Conservation (phyloP, 2,329 filamentous ascomycete species). For the Tolypocladium sp. region DNA sequence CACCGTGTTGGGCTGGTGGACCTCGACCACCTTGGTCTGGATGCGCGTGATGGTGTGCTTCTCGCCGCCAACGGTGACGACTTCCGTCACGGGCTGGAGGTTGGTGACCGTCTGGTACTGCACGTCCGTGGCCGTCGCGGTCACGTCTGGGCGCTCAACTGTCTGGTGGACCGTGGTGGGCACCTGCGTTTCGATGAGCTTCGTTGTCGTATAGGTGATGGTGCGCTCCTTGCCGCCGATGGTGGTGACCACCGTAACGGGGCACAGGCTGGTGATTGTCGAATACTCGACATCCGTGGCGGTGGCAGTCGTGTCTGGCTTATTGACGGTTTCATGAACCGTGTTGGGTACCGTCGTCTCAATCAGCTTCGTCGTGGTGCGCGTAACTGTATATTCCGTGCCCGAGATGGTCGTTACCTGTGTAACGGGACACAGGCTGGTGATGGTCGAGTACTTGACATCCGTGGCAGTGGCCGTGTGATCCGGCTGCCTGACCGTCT, state of each 20-base stretch:
- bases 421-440: slow-evolving; percentile 32
- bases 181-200: slow-evolving; percentile 22
- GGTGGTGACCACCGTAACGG: slow-evolving; percentile 34
- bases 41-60: slow-evolving; percentile 15
- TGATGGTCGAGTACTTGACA: slow-evolving; percentile 28
- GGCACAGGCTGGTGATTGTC: slow-evolving; percentile 26
- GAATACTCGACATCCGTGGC: slow-evolving; percentile 19
- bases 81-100: slow-evolving; percentile 17
- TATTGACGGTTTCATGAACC: slow-evolving; percentile 9
- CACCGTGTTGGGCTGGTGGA: slow-evolving; percentile 17
- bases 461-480: slow-evolving; percentile 21
- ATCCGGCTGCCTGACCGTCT: slow-evolving; percentile 19
- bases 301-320: slow-evolving; percentile 5
- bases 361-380: slow-evolving; percentile 13
- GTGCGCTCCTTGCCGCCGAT: slow-evolving; percentile 26
- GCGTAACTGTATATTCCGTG: slow-evolving; percentile 10
- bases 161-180: slow-evolving; percentile 22
- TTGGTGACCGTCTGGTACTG: slow-evolving; percentile 33
- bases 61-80: slow-evolving; percentile 22
- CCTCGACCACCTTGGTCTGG: slow-evolving; percentile 16
- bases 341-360: slow-evolving; percentile 19
- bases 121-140: slow-evolving; percentile 7
- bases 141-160: slow-evolving; percentile 3
- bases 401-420: slow-evolving; percentile 20
- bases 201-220: slow-evolving; percentile 27